A percentile compares a stretch with the other conserved stretches of the same genome.
phyloP scores from a whole-genome alignment of 306 rosid genomes.

The Begonia masoniana region DNA sequence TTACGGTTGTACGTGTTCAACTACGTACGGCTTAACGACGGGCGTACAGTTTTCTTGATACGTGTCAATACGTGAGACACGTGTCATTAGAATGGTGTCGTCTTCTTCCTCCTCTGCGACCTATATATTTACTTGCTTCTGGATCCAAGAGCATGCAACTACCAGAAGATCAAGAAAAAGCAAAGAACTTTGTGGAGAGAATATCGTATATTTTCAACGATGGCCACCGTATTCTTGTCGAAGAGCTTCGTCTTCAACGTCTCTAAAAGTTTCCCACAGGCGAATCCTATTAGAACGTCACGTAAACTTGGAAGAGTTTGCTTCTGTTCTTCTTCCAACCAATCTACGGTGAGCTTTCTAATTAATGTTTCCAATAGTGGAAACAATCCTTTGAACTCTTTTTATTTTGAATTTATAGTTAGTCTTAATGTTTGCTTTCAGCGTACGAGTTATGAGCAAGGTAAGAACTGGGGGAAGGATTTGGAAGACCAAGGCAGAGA shows the following conservation, averaged over 20 bases:
- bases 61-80: constrained; percentile 9
- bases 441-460: constrained; percentile 32
- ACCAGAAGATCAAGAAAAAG: background rate
- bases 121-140: constrained; percentile 4
- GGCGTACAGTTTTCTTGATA: background rate
- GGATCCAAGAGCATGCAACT: background rate
- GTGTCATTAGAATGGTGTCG: constrained; percentile 3
- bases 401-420: background rate
- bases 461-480: constrained; percentile 9
- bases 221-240: constrained; percentile 37
- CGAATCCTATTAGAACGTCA: constrained; percentile 14
- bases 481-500: constrained; percentile 1
- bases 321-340: constrained; percentile 34
- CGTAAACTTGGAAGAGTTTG: constrained; percentile 34
- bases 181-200: background rate
- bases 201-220: constrained; percentile 3
- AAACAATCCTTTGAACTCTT: background rate
- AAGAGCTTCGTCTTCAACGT: constrained; percentile 31
- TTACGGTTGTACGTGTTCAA: no score
- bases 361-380: background rate
- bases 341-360: constrained; percentile 22
- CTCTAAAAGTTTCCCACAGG: constrained; percentile 38
- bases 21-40: no score
- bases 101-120: no score
- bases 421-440: background rate